phyloP scores from a whole-genome alignment of 2,329 filamentous ascomycete species.

The Pestalotiopsis sp. region DNA sequence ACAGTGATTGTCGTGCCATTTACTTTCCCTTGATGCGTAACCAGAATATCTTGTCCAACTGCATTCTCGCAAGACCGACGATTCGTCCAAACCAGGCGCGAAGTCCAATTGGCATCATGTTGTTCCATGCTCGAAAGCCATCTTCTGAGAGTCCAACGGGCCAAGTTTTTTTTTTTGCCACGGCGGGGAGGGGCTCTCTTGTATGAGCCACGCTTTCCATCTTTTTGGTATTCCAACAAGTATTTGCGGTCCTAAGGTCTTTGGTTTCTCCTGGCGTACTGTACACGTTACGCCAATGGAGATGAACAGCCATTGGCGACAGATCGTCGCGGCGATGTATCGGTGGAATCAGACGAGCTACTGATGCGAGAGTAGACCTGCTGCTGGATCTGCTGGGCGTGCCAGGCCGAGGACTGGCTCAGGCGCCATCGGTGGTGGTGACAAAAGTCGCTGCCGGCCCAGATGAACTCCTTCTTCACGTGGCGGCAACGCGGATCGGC shows the following conservation, averaged over 20 bases:
- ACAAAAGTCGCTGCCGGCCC: constrained; percentile 24
- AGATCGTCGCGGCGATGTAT: not conserved
- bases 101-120: not conserved
- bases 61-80: not conserved
- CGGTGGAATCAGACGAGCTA: not conserved
- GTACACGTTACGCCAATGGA: not conserved
- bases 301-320: not conserved
- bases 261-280: not conserved
- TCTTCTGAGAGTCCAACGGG: not conserved
- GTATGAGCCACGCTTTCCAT: not conserved
- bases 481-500: constrained; percentile 21
- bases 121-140: not conserved
- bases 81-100: not conserved
- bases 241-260: not conserved
- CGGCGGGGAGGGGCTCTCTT: not conserved
- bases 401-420: constrained; percentile 9
- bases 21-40: not conserved
- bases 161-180: not conserved
- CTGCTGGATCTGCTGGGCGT: constrained; percentile 7
- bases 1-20: not conserved
- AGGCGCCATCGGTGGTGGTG: constrained; percentile 16
- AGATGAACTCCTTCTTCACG: constrained; percentile 19
- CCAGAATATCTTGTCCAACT: not conserved
- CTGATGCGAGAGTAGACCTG: not conserved
- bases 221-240: not conserved